These are phyloP conservation scores for Penicillium sp. DNA, from an alignment of 2,329 filamentous ascomycete species.

Conservation along the genomic window DNA sequence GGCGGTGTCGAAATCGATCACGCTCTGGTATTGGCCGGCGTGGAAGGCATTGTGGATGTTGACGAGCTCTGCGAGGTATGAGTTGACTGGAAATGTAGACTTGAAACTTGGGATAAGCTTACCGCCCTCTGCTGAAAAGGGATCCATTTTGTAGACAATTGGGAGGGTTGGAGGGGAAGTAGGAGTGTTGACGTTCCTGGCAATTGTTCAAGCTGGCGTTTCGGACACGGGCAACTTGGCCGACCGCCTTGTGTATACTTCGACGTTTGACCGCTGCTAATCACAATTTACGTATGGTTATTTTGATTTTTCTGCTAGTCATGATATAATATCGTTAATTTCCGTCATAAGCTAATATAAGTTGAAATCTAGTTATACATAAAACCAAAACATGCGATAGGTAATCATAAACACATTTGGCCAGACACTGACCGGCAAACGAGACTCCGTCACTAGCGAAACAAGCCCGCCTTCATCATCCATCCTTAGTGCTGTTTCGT, in stretches of 20 bases:
- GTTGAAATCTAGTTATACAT: too few species aligned
- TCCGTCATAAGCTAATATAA: too few species aligned
- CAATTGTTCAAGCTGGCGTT: constrained; percentile 21
- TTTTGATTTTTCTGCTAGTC: too few species aligned
- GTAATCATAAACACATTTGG: constrained; percentile 12
- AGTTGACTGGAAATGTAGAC: constrained; percentile 1
- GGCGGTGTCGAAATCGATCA: constrained; percentile 77
- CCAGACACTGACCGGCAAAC: constrained; percentile 8
- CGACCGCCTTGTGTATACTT: constrained; percentile 20
- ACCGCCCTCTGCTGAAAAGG: constrained; percentile 61
- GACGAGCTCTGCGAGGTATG: constrained; percentile 52
- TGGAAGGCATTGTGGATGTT: constrained; percentile 64
- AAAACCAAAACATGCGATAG: too few species aligned
- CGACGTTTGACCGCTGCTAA: too few species aligned
- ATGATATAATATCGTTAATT: too few species aligned
- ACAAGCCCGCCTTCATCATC: too few species aligned
- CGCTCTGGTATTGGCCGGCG: constrained; percentile 77
- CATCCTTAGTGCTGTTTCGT: too few species aligned
- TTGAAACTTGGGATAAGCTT: constrained; percentile 15
- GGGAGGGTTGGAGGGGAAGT: constrained; percentile 8
- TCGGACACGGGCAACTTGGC: constrained; percentile 19
- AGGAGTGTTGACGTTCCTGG: constrained; percentile 18
- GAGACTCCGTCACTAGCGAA: constrained; percentile 3
- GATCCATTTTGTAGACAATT: constrained; percentile 49
- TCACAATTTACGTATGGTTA: too few species aligned